phyloP scores from a whole-genome alignment of 192 early-diverging fungal species.

The Umbelopsis ramanniana region DNA sequence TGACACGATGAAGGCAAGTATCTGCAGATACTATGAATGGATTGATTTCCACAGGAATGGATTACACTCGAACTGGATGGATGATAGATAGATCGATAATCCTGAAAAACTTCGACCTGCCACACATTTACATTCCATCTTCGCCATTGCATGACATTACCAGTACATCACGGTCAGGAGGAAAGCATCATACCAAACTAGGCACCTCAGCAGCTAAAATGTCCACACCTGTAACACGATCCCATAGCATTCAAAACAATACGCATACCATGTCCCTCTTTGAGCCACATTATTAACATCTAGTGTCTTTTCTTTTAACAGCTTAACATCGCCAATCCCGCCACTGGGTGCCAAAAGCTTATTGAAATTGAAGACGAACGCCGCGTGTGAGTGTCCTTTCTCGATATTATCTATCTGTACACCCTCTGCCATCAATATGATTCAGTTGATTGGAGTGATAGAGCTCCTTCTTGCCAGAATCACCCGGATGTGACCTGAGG shows the following conservation, averaged over 20 bases:
- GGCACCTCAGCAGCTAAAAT: background rate
- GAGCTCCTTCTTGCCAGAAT: background rate
- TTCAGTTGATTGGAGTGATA: background rate
- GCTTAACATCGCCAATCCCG: slow-evolving; percentile 99
- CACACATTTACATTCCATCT: background rate
- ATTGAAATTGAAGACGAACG: slow-evolving; percentile 98
- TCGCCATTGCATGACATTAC: background rate
- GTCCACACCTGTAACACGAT: background rate
- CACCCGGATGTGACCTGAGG: background rate
- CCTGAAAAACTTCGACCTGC: background rate
- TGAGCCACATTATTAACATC: background rate
- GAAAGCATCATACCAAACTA: background rate
- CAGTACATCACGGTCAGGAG: too few species aligned
- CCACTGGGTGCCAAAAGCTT: slow-evolving; percentile 97
- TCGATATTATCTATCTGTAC: background rate
- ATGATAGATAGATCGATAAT: slow-evolving; percentile 4
- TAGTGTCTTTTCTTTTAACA: slow-evolving; percentile 38
- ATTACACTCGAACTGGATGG: background rate
- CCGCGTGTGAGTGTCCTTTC: slow-evolving; percentile 66
- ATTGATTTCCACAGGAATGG: background rate
- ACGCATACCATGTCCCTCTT: background rate
- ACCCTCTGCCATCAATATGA: background rate
- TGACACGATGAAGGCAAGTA: slow-evolving; percentile 20
- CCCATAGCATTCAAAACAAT: background rate
- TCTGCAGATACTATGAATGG: background rate